A percentile compares a stretch with the other conserved stretches of the same genome.
Evolutionary conservation across 2,329 filamentous ascomycete genomes (phyloP).

Genomic region (Fusarium redolens): DNA sequence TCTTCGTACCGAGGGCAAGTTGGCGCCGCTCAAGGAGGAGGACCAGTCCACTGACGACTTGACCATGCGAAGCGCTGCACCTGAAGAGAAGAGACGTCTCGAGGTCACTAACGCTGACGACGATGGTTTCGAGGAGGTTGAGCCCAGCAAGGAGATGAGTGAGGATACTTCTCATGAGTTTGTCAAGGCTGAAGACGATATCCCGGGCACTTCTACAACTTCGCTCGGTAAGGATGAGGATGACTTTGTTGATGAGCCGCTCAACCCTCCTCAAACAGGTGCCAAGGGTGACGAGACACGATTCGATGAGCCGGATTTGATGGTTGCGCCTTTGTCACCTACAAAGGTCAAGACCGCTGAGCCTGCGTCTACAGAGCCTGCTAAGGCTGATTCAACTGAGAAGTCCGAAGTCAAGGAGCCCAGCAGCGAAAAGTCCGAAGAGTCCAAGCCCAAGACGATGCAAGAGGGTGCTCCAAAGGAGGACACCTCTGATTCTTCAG

Average conservation of each 20-base stretch:
- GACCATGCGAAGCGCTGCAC: conserved; percentile 66
- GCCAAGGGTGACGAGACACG: conserved; percentile 64
- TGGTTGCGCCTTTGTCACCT: conserved; percentile 69
- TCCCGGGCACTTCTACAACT: conserved; percentile 47
- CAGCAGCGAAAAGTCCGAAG: conserved; percentile 2
- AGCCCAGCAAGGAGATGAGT: conserved; percentile 73
- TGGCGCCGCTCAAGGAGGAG: conserved; percentile 59
- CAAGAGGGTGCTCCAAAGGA: conserved; percentile 17
- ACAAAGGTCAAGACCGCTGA: conserved; percentile 51
- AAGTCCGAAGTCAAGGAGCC: conserved; percentile 21
- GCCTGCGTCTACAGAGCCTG: conserved; percentile 32
- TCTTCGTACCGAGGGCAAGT: conserved; percentile 79
- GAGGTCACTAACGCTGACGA: conserved; percentile 86
- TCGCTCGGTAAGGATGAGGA: conserved; percentile 69
- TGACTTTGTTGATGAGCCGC: conserved; percentile 82
- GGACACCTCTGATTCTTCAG: conserved; percentile 37
- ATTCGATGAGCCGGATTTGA: conserved; percentile 67
- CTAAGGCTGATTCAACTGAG: conserved; percentile 22
- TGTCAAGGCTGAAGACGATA: conserved; percentile 69
- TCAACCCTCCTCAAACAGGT: conserved; percentile 74
- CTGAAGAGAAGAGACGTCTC: conserved; percentile 74
- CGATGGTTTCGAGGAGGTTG: conserved; percentile 94
- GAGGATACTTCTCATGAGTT: conserved; percentile 79
- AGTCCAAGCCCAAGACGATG: not conserved
- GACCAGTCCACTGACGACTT: conserved; percentile 65